These are phyloP conservation scores for Lablab purpureus DNA, from an alignment of 306 rosid genomes.

Conservation along the genomic window DNA sequence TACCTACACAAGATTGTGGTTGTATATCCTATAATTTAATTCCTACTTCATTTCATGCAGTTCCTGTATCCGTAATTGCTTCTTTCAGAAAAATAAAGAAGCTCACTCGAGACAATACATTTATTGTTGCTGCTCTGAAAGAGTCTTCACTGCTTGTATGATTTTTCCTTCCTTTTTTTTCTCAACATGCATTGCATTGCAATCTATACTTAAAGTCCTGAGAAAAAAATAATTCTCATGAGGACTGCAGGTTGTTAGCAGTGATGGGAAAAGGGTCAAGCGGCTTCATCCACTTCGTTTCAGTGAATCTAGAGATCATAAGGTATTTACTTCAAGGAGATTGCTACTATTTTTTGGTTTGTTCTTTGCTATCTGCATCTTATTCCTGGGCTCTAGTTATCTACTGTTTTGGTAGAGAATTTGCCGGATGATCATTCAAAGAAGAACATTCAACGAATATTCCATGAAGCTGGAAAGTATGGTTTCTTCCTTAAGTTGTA, in stretches of 20 bases:
- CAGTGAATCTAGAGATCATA: conserved; percentile 66
- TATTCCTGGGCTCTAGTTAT: conserved; percentile 71
- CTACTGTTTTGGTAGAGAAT: conserved; percentile 93
- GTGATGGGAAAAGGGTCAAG: conserved; percentile 84
- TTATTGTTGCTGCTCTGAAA: conserved; percentile 73
- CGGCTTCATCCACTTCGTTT: conserved; percentile 71
- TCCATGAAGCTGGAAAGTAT: conserved; percentile 90
- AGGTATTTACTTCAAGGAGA: conserved; percentile 64
- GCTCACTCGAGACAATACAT: conserved; percentile 64
- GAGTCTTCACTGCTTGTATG: conserved; percentile 86
- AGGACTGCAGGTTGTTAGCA: conserved; percentile 75
- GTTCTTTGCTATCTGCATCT: conserved; percentile 44
- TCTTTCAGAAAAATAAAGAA: conserved; percentile 87
- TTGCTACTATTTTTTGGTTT: conserved; percentile 20
- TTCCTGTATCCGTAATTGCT: conserved; percentile 75
- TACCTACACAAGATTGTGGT: not conserved
- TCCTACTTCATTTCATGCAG: conserved; percentile 60
- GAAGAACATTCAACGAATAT: conserved; percentile 76
- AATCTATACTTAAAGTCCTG: conserved; percentile 39
- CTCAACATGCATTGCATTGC: conserved; percentile 34
- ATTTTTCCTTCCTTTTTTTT: conserved; percentile 40
- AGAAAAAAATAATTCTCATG: conserved; percentile 23
- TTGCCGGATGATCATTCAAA: conserved; percentile 87
- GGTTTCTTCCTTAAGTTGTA: conserved; percentile 29
- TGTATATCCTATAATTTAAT: conserved; percentile 20